A percentile compares a stretch with the other conserved stretches of the same genome.
Conservation (phyloP, 148 eudicot genomes). For the Rhododendron vialii region DNA sequence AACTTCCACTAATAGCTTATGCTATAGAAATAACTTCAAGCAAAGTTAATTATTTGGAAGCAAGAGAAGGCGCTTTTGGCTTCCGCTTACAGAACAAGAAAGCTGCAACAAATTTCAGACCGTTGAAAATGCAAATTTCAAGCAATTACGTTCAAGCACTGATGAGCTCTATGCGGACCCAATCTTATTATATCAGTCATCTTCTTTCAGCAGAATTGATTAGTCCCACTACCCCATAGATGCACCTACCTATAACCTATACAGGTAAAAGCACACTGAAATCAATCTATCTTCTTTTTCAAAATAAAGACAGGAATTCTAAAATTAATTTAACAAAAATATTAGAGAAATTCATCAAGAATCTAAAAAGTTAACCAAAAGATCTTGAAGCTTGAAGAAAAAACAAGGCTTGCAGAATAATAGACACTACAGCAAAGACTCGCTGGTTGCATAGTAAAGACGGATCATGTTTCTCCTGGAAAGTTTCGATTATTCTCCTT, state of each 20-base stretch:
- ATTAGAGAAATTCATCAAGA: background rate
- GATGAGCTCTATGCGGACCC: background rate
- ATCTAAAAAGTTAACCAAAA: background rate
- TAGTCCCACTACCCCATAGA: background rate
- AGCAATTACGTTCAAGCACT: constrained; percentile 2
- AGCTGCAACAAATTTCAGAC: background rate
- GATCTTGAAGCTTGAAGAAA: background rate
- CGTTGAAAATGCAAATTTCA: background rate
- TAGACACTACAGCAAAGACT: background rate
- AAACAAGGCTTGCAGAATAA: too few relatives aligned
- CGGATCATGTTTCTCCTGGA: background rate
- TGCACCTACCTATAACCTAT: background rate
- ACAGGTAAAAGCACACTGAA: background rate
- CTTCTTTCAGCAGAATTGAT: background rate
- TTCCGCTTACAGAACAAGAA: background rate
- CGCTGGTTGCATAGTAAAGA: background rate
- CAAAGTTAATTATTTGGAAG: background rate
- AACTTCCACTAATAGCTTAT: background rate
- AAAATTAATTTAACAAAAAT: background rate
- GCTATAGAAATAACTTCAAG: background rate
- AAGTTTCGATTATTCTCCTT: background rate
- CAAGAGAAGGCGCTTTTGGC: background rate
- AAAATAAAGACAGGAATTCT: background rate
- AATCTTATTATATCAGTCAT: background rate
- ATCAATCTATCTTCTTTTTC: background rate